Evolutionary conservation across 768 basidiomycete genomes (phyloP), one percentile per base, ranked within the genome.

Genomic region (Tricholoma terreum): DNA sequence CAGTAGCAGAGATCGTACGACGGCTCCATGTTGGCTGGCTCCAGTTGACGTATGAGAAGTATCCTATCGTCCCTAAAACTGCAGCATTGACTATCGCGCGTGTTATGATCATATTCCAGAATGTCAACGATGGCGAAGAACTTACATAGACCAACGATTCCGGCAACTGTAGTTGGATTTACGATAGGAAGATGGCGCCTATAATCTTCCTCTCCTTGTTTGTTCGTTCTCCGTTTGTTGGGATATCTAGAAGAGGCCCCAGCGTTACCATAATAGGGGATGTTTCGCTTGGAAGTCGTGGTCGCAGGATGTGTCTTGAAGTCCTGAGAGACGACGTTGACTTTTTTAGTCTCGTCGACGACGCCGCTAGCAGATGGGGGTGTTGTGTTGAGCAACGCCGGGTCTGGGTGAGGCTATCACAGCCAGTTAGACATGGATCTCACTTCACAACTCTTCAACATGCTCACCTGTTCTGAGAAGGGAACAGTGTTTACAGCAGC

Each of bases 11-110:
- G 9, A 90, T 79, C 6, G 76, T 68, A 15, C 84, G 79, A 53
- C 80, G 73, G 67, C 91, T 86, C 89, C 89, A 90, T 3, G 62
- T 69, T 1, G 82, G 79, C 33, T 71, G 70, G 59, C 88, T 74
- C 87, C 89, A 90, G 68, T 89, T 78, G 46, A 70, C 66, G 69
- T 88, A 91, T 0, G 78, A 76, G 56, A 80, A 70, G 67, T 87
- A 92, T 2, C 86, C 86, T 12, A 90, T 70, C 15, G 78, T 69
- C 3, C 85, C 84, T 27, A 91, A 66, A 11, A 91, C 68, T 4
- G 79, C 84, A 1, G 85, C 71, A 63, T 92, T 92, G 50, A 86
- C 83, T 85, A 50, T n/a, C 24, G 53, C 31, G 45, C 8, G 0
- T 27, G 3, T 57, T 33, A 59, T 31, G 50, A 27, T n/a, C n/a